Evolutionary conservation across 1,139 yeast species (phyloP).

Genomic region (Maudiozyma humilis): DNA sequence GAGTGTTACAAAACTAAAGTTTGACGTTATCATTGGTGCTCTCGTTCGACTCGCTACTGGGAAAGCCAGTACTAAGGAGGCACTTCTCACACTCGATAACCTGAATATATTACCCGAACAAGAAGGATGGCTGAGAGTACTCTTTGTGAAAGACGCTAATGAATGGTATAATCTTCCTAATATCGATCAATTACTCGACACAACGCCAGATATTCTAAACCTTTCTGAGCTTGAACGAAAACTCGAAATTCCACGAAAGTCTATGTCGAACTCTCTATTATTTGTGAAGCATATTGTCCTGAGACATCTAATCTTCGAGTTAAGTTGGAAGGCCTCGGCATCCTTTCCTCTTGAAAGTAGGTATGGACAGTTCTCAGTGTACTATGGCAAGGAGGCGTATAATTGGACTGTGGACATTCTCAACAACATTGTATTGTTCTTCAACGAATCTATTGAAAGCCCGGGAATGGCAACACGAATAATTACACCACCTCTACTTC

Average conservation of each 20-base stretch:
- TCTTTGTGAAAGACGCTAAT: background rate
- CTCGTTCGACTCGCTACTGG: background rate
- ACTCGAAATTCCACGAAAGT: conserved; percentile 1
- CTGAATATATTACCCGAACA: conserved; percentile 1
- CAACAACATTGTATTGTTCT: background rate
- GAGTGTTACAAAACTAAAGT: background rate
- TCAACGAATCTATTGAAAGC: background rate
- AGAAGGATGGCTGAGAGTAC: background rate
- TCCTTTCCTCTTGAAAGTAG: background rate
- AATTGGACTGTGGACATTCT: conserved; percentile 2
- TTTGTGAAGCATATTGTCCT: conserved; percentile 3
- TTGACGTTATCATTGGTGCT: background rate
- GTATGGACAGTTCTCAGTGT: background rate
- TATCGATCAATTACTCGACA: background rate
- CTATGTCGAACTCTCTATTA: background rate
- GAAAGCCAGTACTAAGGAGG: background rate
- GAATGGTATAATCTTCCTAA: conserved; percentile 1
- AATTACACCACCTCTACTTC: conserved; percentile 2
- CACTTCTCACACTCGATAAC: conserved; percentile 2
- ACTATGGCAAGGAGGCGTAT: background rate
- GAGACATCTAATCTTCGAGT: conserved; percentile 1
- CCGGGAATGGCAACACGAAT: background rate
- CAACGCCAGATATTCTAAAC: background rate
- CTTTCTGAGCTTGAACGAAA: conserved; percentile 2
- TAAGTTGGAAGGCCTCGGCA: conserved; percentile 1